Percentiles rank a stretch among this genome's conserved stretches.
phyloP scores from a whole-genome alignment of 345 rosid genomes.

The Erysimum cheiranthoides region DNA sequence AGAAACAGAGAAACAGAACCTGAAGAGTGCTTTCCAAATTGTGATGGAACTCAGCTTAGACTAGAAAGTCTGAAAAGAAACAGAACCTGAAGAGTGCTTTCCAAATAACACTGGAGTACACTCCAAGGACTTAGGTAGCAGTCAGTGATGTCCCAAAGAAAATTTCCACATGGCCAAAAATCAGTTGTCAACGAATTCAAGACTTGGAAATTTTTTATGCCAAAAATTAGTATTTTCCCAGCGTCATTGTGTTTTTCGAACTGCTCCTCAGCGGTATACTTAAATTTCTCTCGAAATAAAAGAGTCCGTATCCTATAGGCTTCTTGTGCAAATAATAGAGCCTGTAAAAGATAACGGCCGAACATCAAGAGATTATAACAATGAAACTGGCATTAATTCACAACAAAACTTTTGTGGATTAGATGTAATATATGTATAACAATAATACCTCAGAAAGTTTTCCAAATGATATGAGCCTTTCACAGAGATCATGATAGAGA shows the following conservation, averaged over 20 bases:
- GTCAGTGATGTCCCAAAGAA: conserved; percentile 52
- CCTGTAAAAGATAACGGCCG: conserved; percentile 53
- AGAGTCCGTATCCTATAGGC: conserved; percentile 71
- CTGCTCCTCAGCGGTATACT: conserved; percentile 63
- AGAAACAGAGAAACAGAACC: conserved; percentile 36
- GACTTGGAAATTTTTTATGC: conserved; percentile 55
- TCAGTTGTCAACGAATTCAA: conserved; percentile 56
- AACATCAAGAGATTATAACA: conserved; percentile 32
- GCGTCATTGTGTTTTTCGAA: conserved; percentile 50
- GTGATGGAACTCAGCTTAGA: conserved; percentile 9
- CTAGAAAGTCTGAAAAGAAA: conserved; percentile 37
- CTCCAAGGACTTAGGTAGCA: conserved; percentile 88
- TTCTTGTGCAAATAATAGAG: conserved; percentile 81
- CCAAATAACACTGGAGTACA: conserved; percentile 82
- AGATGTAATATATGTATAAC: conserved; percentile 27
- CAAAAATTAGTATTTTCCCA: conserved; percentile 50
- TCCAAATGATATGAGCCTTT: conserved; percentile 67
- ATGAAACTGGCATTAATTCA: conserved; percentile 27
- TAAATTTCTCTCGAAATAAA: conserved; percentile 74
- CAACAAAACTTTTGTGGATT: background rate
- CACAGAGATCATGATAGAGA: conserved; percentile 83
- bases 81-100: conserved; percentile 89
- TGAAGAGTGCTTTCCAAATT: no score
- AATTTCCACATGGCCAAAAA: conserved; percentile 58
- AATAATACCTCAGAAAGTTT: conserved; percentile 70